Percentiles rank a stretch among this genome's conserved stretches.
phyloP scores from a whole-genome alignment of 2,329 filamentous ascomycete species.

The Talaromyces sp. region DNA sequence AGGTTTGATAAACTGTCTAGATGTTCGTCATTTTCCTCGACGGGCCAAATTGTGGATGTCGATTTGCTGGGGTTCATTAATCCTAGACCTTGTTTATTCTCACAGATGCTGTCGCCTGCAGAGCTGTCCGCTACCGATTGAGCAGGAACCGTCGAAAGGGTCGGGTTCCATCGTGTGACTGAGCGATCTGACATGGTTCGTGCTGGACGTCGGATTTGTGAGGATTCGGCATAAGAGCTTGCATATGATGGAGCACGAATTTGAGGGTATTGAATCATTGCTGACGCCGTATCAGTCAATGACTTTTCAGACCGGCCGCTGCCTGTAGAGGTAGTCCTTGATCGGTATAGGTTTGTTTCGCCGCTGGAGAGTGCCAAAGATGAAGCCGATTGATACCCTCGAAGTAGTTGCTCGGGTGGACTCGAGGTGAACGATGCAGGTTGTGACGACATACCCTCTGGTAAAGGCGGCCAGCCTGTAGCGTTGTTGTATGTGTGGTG shows the following conservation, averaged over 20 bases:
- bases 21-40: slow-evolving; percentile 37
- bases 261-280: slow-evolving; percentile 40
- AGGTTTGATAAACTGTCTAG: slow-evolving; percentile 39
- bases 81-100: slow-evolving; percentile 14
- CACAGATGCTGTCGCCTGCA: slow-evolving; percentile 23
- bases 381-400: slow-evolving; percentile 38
- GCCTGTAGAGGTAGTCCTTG: slow-evolving; percentile 16
- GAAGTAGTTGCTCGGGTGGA: slow-evolving; percentile 35
- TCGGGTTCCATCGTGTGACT: slow-evolving; percentile 41
- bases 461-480: slow-evolving; percentile 36
- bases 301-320: slow-evolving; percentile 17
- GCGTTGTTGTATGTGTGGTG: slow-evolving; percentile 32
- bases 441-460: slow-evolving; percentile 35
- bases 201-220: slow-evolving; percentile 25
- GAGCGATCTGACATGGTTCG: slow-evolving; percentile 36
- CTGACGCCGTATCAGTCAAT: slow-evolving; percentile 1
- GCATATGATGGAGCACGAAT: slow-evolving; percentile 40
- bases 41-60: slow-evolving; percentile 37
- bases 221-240: slow-evolving; percentile 43
- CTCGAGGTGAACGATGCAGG: slow-evolving; percentile 42
- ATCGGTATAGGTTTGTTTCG: slow-evolving; percentile 11
- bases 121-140: slow-evolving; percentile 24
- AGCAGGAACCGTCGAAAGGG: slow-evolving; percentile 48
- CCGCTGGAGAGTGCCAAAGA: slow-evolving; percentile 29
- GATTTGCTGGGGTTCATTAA: slow-evolving; percentile 23